These are phyloP conservation scores for Gossypium aridum DNA, from an alignment of 441 rosid species.

Conservation along the genomic window DNA sequence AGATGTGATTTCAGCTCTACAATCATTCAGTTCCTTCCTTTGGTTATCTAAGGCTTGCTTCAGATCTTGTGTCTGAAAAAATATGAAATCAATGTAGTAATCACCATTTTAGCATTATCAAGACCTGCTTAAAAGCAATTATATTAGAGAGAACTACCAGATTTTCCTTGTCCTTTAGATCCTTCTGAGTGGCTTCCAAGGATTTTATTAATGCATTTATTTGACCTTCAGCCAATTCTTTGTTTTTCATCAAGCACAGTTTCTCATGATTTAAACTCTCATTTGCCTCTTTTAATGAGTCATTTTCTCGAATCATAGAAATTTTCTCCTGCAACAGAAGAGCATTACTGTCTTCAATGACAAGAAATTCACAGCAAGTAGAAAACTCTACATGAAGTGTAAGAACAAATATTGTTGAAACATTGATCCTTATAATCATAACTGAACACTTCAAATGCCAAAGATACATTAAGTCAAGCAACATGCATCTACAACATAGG, in stretches of 20 bases:
- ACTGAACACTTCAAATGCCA: not conserved
- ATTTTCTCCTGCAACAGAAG: conserved; percentile 73
- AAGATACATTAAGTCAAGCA: not conserved
- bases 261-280: conserved; percentile 23
- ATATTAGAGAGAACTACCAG: conserved; percentile 20
- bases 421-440: not conserved
- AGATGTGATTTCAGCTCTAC: conserved; percentile 91
- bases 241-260: conserved; percentile 10
- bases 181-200: conserved; percentile 16
- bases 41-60: conserved; percentile 70
- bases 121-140: conserved; percentile 10
- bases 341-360: not conserved
- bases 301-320: conserved; percentile 74
- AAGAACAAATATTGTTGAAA: not conserved
- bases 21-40: conserved; percentile 75
- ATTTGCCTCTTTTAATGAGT: conserved; percentile 44
- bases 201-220: conserved; percentile 14
- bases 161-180: conserved; percentile 13
- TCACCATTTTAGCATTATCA: conserved; percentile 28
- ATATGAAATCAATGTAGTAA: conserved; percentile 18
- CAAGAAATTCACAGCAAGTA: not conserved
- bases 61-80: conserved; percentile 64
- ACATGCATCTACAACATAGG: not conserved
- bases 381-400: not conserved
- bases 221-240: conserved; percentile 17